Base-by-base conservation (phyloP, 1,284 basidiomycete species). In the Golubevia sp. region DNA sequence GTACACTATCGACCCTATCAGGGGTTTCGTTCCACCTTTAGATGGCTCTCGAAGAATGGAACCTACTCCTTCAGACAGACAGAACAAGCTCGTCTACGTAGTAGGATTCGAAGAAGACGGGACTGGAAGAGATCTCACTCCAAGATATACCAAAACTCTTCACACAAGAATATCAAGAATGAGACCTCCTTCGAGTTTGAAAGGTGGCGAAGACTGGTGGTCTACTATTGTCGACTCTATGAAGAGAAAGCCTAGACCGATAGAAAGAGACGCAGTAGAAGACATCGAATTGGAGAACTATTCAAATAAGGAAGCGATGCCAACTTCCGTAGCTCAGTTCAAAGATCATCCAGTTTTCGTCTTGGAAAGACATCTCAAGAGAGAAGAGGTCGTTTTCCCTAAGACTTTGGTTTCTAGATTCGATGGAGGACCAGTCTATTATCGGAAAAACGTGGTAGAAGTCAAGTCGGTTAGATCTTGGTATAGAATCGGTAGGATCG, bases 281-380 rank as follows among this genome's bases (percentile, higher is more conserved):
- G 94, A 98, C 73, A 91, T 92, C n/a, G 94, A 98, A 84, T 85
- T 99, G 27, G 88, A 92, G 67, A 87, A 87, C 1, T 89, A 89
- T 63, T 91, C 93, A 77, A 85, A 92, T 71, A 89, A 88, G 26
- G 96, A 97, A 84, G 92, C 91, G n/a, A 97, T 99, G 93, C 96
- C 96, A 0, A 91, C 90, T 11, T 91, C 92, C 27, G 88, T 98
- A 69, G 87, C 87, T 24, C 95, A 93, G 0, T 99, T 98, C 88
- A 98, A 99, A 84, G 91, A 94, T 76, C 96, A 99, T 84, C 93
- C 96, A 1, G 84, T 97, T 78, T 99, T 94, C 83, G 92, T 91
- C 11, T 88, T 99, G 49, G 88, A 90, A 71, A 90, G 93, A 4
- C 94, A 98, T 83, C 88, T 99, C 21, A 92, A 90, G 75, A 90